Evolutionary conservation across 2,329 filamentous ascomycete genomes (phyloP), one percentile per base, ranked within the genome.

Genomic region (Ceratocystis cubensis): DNA sequence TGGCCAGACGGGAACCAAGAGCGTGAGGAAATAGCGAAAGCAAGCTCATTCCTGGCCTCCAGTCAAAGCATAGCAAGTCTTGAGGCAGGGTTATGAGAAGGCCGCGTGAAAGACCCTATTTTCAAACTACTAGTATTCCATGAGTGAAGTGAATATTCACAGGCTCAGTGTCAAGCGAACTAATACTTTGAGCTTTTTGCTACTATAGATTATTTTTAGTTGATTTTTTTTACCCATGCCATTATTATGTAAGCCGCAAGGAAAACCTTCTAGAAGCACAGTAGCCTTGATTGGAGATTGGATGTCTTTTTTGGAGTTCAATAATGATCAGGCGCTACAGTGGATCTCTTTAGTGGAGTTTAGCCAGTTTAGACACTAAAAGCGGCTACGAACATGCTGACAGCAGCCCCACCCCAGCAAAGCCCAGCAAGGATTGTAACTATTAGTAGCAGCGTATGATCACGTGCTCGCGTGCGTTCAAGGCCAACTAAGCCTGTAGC

Each of bases 211-310:
- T 10, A 22, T 63, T 50, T 50, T 50, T 33, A 25, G 5, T 15
- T 10, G 10, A 13, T 7, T 5, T 56, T 63, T 28, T 63, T 63
- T 44, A 44, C n/a, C 7, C 30, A 22, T n/a, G 61, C 7, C 15
- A n/a, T 6, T 17, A 30, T 59, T 59, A 59, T n/a, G 56, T 59
- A 59, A 59, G 8, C 56, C 41, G 44, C 4, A 44, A 17, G 17
- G 30, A 28, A 61, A 61, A 5, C 46, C 44, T 66, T 64, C 61
- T 63, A 63, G 50, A 66, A 57, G 61, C 46, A 25, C 20, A 25
- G 33, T 41, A 66, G 46, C 33, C 37, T 45, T 30, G 33, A 15
- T 45, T 56, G 30, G 33, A 53, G 25, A 5, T 33, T 56, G n/a
- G 48, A 53, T 1, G 33, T 25, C 57, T 15, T 37, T 65, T 63